Evolutionary conservation across 441 rosid genomes (phyloP), one percentile per base, ranked within the genome.

Genomic region (Aquilaria agallochum): DNA sequence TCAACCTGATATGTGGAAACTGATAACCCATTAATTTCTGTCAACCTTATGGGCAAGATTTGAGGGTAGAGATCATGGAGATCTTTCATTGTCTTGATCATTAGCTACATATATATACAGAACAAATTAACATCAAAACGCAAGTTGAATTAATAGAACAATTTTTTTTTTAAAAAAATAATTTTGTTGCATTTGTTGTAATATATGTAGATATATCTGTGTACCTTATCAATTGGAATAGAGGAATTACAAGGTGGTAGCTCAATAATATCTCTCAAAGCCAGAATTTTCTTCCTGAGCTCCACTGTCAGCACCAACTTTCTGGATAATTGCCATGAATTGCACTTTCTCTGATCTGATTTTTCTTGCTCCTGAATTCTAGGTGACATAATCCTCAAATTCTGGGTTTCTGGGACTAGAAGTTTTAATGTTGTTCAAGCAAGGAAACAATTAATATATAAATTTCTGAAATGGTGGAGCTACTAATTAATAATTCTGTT

Each of bases 241-340:
- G 88, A 80, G 49, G 75, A 72, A 15, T 74, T 86, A 31, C 71
- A 68, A 60, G 85, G 72, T 15, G 94, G 84, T 11, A 92, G 81
- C 50, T 88, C 95, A 66, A 90, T 71, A 61, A 78, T 62, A 66
- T 93, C 97, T 60, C 98, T 77, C 63, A 93, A 93, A 31, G 68
- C 61, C 65, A 71, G 61, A 31, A 82, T 82, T 80, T 87, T 90
- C 66, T 80, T 80, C 27, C 85, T 83, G 13, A 93, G 90, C 72
- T 90, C 89, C 74, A 84, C 78, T 82, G 84, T 88, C 73, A 78
- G 63, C 53, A 74, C 74, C 61, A 80, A 80, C 53, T 84, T 72
- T 1, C 85, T 70, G 0, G 82, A 9, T 68, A 74, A 63, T 71
- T 76, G 74, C 30, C 72, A 72, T 1, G 84, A 78, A 61, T 68